Base-by-base conservation (phyloP, 1,284 basidiomycete species). In the Fomes fomentarius region DNA sequence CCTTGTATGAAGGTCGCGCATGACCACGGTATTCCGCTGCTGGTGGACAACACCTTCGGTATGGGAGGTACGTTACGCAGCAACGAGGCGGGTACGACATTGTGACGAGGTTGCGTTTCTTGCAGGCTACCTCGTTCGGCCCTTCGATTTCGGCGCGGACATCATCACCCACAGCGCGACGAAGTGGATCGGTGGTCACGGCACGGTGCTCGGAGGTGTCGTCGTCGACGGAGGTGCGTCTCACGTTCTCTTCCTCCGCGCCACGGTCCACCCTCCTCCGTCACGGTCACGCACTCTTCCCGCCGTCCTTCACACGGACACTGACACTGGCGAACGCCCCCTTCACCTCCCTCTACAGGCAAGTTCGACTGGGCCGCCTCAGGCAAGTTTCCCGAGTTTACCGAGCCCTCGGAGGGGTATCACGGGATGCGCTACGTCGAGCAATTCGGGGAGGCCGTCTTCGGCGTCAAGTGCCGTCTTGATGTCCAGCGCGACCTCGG, bases 171-270 rank as follows among this genome's bases (percentile, higher is more conserved):
- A 94, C 74, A 90, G 87, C 57, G 91, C 92, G 0, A 94, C 93
- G 3, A 95, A 96, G 69, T 95, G 93, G 93, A 93, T 95, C 52
- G 89, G 92, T 34, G 92, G 93, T 0, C 93, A 94, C 69, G 93
- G 93, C 54, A 95, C 89, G 1, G 93, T 91, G 26, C 92, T 96
- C 50, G 93, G 81, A 7, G 93, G 94, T 54, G 86, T 94, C 19
- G 78, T 96, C 59, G 71, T 95, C 53, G 93, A 94, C 69, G 81
- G 84, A 21, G 92, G 83, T 78, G 54, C 9, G 69, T 65, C 25
- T 3, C 24, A 15, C 15, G 41, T 25, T 17, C 22, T 10, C 19
- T n/a, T 17, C 34, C 21, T n/a, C 21, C 41, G 19, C 25, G 4
- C 12, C 34, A 4, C 28, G 26, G 4, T 22, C 21, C 17, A 2